These are phyloP conservation scores for Kingdonia uniflora DNA, from an alignment of 164 flowering plant genomes.

Conservation along the genomic window DNA sequence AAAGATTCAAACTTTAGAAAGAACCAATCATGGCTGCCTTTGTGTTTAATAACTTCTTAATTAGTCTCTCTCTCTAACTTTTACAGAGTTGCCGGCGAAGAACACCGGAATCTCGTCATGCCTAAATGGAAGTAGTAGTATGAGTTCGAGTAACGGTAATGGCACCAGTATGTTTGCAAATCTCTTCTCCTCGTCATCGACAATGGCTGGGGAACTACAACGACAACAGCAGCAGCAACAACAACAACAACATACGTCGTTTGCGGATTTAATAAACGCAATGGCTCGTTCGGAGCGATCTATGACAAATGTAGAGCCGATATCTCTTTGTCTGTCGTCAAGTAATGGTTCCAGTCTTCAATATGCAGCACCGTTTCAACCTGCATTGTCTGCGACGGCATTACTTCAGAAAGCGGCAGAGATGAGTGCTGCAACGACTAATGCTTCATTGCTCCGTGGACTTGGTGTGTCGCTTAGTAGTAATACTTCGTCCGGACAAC, in stretches of 20 bases:
- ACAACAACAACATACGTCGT: constrained; percentile 36
- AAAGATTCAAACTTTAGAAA: too few species aligned
- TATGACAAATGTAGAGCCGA: constrained; percentile 34
- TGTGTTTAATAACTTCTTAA: too few species aligned
- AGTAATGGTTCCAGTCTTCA: constrained; percentile 47
- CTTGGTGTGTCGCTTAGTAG: constrained; percentile 40
- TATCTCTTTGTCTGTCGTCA: constrained; percentile 60
- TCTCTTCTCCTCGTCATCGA: constrained; percentile 43
- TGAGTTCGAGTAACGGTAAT: constrained; percentile 29
- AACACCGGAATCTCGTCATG: constrained; percentile 13
- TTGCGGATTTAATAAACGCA: constrained; percentile 33
- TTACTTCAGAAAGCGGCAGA: constrained; percentile 78
- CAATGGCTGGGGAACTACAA: constrained; percentile 28
- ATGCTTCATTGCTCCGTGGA: constrained; percentile 56
- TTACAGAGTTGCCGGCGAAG: constrained; percentile 33
- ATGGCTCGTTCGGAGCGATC: constrained; percentile 18
- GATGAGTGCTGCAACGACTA: constrained; percentile 55
- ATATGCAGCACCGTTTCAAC: constrained; percentile 40
- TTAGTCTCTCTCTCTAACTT: constrained; percentile 19
- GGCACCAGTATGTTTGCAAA: constrained; percentile 35
- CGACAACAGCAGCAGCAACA: constrained; percentile 28
- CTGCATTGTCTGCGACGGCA: constrained; percentile 82
- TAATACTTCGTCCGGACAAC: constrained; percentile 19
- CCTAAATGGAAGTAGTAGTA: constrained; percentile 32
- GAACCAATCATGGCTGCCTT: too few species aligned